Conservation (phyloP, 371 early-diverging fungal genomes). For the Syncephalastrum sp. region DNA sequence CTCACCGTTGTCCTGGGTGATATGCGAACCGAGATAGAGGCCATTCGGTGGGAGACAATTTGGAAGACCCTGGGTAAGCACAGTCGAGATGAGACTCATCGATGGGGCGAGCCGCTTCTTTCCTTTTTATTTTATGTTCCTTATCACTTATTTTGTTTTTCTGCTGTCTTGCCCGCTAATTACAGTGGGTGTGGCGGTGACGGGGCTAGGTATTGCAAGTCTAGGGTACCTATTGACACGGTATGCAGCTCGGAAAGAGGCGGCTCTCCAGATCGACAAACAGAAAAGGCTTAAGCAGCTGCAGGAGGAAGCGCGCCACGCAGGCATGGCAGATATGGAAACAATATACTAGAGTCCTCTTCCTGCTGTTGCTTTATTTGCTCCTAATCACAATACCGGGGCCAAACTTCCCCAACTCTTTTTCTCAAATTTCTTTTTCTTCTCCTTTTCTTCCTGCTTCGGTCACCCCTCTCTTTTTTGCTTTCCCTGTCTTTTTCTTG, state of each 20-base stretch:
- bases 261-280: constrained; percentile 17
- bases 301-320: constrained; percentile 42
- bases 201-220: constrained; percentile 37
- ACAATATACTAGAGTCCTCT: constrained; percentile 25
- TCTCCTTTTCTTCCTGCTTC: neutral
- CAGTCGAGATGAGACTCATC: neutral
- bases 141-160: too few relatives aligned
- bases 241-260: constrained; percentile 30
- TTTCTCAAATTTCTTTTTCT: constrained; percentile 1
- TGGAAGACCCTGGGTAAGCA: constrained; percentile 65
- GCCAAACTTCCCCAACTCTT: neutral
- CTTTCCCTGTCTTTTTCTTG: neutral
- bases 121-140: too few relatives aligned
- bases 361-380: neutral
- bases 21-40: constrained; percentile 86
- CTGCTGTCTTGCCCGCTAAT: neutral
- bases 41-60: constrained; percentile 79
- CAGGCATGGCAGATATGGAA: constrained; percentile 43
- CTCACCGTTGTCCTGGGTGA: constrained; percentile 79
- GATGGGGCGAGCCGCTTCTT: too few relatives aligned
- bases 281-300: constrained; percentile 28
- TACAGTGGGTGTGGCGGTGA: constrained; percentile 34
- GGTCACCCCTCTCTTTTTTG: neutral
- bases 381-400: constrained; percentile 3
- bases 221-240: constrained; percentile 36